Evolutionary conservation across 345 rosid species (phyloP).

Genomic region (Erysimum cheiranthoides): DNA sequence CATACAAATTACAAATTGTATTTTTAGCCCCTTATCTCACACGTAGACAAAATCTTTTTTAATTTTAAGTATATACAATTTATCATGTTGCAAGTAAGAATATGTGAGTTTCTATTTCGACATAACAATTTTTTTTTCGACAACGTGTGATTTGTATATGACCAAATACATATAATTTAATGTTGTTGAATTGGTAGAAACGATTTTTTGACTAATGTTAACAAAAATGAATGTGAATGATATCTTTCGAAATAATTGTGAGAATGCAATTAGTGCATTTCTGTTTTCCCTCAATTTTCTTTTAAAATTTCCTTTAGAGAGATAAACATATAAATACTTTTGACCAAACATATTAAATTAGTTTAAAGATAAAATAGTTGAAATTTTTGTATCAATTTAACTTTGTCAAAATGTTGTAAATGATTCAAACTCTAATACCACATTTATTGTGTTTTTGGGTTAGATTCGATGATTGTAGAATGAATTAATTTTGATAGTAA

Average conservation of each 20-base stretch:
- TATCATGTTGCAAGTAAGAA: neutral
- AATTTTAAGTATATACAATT: neutral
- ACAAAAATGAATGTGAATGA: neutral
- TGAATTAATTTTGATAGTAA: neutral
- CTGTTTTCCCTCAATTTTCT: neutral
- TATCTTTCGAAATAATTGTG: neutral
- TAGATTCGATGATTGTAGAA: neutral
- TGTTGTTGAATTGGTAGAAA: neutral
- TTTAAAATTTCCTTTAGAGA: neutral
- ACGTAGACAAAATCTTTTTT: neutral
- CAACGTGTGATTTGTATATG: neutral
- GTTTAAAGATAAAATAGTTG: neutral
- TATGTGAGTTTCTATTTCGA: too few species aligned
- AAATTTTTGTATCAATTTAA: neutral
- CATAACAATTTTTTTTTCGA: neutral
- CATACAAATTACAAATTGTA: neutral
- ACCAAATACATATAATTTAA: neutral
- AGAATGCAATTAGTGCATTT: neutral
- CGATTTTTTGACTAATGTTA: neutral
- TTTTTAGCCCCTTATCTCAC: neutral
- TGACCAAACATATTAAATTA: neutral
- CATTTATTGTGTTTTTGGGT: neutral
- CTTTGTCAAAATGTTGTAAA: neutral
- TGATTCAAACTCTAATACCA: neutral
- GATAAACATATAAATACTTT: neutral